Conservation (phyloP, 2,329 filamentous ascomycete species). For the Claviceps sp. region DNA sequence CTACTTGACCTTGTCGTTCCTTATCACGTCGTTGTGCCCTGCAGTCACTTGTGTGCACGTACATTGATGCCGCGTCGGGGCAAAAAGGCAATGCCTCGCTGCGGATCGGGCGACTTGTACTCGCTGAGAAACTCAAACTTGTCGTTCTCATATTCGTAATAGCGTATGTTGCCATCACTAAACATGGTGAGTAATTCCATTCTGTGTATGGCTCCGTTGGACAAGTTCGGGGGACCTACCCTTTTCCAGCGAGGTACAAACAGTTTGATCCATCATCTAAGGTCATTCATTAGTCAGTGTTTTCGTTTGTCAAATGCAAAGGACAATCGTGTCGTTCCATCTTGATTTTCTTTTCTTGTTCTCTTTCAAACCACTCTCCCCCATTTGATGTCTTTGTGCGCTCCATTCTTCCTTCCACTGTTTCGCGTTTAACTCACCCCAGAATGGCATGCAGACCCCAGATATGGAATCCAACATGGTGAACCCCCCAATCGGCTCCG, state of each 20-base stretch:
- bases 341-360: background rate
- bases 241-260: constrained; percentile 92
- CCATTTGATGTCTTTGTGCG: too few relatives aligned
- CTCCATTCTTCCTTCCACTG: too few relatives aligned
- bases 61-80: constrained; percentile 91
- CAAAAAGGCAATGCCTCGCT: constrained; percentile 86
- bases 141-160: constrained; percentile 97
- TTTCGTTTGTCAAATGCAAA: background rate
- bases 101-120: constrained; percentile 92
- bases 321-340: too few relatives aligned
- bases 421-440: constrained; percentile 42
- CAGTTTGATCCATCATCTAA: constrained; percentile 85
- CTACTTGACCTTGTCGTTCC: too few relatives aligned
- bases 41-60: constrained; percentile 15
- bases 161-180: constrained; percentile 96
- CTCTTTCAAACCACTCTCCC: background rate
- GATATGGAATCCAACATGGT: constrained; percentile 87
- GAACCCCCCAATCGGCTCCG: constrained; percentile 82
- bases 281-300: constrained; percentile 9
- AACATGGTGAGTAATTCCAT: constrained; percentile 7
- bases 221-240: constrained; percentile 40
- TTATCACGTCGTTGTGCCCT: background rate
- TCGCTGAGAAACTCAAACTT: constrained; percentile 96
- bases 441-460: constrained; percentile 98
- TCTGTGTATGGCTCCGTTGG: too few relatives aligned